Conservation (phyloP, 371 early-diverging fungal genomes). For the Actinomucor elegans region DNA sequence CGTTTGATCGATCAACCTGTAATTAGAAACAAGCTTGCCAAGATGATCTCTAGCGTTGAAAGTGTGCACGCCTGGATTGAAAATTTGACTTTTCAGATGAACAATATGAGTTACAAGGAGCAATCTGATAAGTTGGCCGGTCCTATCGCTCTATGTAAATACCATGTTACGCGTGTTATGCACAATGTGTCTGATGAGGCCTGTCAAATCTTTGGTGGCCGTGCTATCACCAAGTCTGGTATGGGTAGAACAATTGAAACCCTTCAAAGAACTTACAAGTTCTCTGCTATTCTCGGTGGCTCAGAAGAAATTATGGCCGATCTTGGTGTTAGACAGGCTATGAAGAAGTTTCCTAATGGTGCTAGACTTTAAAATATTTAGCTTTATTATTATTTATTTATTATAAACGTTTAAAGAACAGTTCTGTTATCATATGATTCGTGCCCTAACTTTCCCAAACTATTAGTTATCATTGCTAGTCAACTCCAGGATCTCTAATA, state of each 20-base stretch:
- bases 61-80: slow-evolving; percentile 57
- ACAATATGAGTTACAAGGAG: slow-evolving; percentile 54
- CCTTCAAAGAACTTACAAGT: slow-evolving; percentile 59
- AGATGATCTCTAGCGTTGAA: slow-evolving; percentile 65
- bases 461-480: slow-evolving; percentile 9
- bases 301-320: slow-evolving; percentile 70
- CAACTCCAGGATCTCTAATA: slow-evolving; percentile 59
- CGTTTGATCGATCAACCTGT: slow-evolving; percentile 73
- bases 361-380: slow-evolving; percentile 30
- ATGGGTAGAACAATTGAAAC: slow-evolving; percentile 56
- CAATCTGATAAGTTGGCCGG: slow-evolving; percentile 63
- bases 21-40: slow-evolving; percentile 65
- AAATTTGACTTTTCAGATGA: slow-evolving; percentile 62
- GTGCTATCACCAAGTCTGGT: slow-evolving; percentile 59
- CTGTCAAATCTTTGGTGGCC: slow-evolving; percentile 68
- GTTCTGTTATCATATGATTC: too few relatives aligned
- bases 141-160: slow-evolving; percentile 62
- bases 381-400: background rate
- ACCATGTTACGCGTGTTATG: slow-evolving; percentile 52
- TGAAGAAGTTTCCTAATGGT: slow-evolving; percentile 32
- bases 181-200: slow-evolving; percentile 59
- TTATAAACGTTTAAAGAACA: background rate
- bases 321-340: slow-evolving; percentile 42
- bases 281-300: slow-evolving; percentile 77
- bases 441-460: too few relatives aligned